Evolutionary conservation across 176 grass and related monocot species (phyloP).

Genomic region (Oryza brachyantha): DNA sequence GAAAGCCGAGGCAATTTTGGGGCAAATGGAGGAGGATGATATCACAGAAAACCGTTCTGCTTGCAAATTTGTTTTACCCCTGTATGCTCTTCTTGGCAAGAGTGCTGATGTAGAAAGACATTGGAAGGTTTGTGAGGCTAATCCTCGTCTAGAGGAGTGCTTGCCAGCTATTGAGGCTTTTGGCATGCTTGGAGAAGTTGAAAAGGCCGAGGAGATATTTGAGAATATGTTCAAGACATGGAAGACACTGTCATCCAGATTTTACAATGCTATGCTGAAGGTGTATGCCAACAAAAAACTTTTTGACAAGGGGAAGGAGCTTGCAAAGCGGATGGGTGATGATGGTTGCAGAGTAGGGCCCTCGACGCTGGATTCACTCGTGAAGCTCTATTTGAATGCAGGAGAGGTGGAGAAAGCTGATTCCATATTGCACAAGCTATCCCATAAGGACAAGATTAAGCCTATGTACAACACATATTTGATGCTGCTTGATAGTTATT

Average conservation of each 20-base stretch:
- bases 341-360: slow-evolving; percentile 30
- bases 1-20: slow-evolving; percentile 60
- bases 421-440: slow-evolving; percentile 47
- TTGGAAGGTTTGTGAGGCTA: slow-evolving; percentile 58
- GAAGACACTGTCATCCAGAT: slow-evolving; percentile 20
- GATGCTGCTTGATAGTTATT: slow-evolving; percentile 53
- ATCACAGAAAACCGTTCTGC: slow-evolving; percentile 51
- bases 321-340: slow-evolving; percentile 55
- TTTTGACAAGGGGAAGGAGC: slow-evolving; percentile 59
- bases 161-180: slow-evolving; percentile 57
- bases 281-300: slow-evolving; percentile 59
- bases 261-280: slow-evolving; percentile 55
- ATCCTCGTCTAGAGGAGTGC: slow-evolving; percentile 37
- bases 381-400: slow-evolving; percentile 52
- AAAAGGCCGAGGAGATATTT: slow-evolving; percentile 55
- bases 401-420: slow-evolving; percentile 66
- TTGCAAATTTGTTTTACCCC: slow-evolving; percentile 46
- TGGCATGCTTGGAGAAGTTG: slow-evolving; percentile 52
- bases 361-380: slow-evolving; percentile 44
- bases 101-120: slow-evolving; percentile 55
- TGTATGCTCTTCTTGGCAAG: slow-evolving; percentile 61
- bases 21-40: slow-evolving; percentile 58
- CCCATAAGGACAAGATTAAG: slow-evolving; percentile 28
- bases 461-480: slow-evolving; percentile 56
- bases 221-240: slow-evolving; percentile 33